phyloP scores from a whole-genome alignment of 805 yeast species.

The Saccharomycopsis oosterbeekiorum region DNA sequence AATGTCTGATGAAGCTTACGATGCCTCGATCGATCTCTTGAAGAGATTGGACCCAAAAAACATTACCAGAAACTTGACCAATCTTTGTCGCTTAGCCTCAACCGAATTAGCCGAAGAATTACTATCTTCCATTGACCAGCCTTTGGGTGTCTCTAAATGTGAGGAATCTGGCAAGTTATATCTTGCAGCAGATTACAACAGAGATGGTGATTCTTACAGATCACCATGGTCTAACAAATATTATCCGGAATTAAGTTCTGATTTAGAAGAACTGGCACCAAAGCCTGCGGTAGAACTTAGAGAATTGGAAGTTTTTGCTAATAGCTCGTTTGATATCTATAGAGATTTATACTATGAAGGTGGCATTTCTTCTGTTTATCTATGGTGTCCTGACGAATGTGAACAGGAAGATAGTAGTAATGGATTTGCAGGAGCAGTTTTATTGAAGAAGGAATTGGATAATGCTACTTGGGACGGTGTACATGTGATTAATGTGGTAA shows the following conservation, averaged over 20 bases:
- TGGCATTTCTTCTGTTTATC: constrained; percentile 78
- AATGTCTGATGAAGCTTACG: constrained; percentile 43
- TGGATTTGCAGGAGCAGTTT: constrained; percentile 86
- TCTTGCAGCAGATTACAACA: constrained; percentile 85
- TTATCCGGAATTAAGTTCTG: constrained; percentile 39
- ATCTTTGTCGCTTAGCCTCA: constrained; percentile 38
- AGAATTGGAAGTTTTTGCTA: constrained; percentile 68
- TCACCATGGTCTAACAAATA: constrained; percentile 86
- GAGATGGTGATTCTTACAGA: constrained; percentile 88
- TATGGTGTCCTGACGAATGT: constrained; percentile 75
- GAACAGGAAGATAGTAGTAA: constrained; percentile 24
- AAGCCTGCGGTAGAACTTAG: constrained; percentile 61
- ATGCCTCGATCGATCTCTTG: constrained; percentile 69
- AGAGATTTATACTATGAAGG: constrained; percentile 94
- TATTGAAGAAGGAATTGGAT: constrained; percentile 59
- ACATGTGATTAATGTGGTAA: constrained; percentile 74
- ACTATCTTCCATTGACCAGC: constrained; percentile 79
- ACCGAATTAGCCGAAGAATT: constrained; percentile 81
- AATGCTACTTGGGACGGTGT: constrained; percentile 71
- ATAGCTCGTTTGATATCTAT: constrained; percentile 86
- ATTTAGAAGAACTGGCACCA: constrained; percentile 59
- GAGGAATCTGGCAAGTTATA: constrained; percentile 50
- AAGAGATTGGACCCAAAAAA: constrained; percentile 66
- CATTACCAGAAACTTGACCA: constrained; percentile 36
- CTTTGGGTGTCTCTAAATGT: constrained; percentile 44